Percentiles rank a stretch among this genome's conserved stretches.
Evolutionary conservation across 495 filamentous ascomycete species (phyloP).

Genomic region (Penicillium diatomitis): DNA sequence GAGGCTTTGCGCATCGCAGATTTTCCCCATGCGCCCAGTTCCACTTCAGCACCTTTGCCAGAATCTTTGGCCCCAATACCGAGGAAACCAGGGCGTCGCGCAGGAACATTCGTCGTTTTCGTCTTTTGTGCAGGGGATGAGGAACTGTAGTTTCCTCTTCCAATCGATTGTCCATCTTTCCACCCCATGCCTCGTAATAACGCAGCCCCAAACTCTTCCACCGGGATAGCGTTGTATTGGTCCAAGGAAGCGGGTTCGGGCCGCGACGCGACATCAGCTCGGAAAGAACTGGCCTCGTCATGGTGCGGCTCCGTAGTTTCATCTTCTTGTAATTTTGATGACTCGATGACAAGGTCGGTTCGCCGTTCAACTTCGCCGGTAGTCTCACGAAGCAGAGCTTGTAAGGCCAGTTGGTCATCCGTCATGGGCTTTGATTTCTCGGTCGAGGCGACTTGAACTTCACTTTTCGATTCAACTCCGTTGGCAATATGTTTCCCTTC

Average conservation of each 20-base stretch:
- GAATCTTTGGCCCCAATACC: constrained; percentile 72
- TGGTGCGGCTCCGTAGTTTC: constrained; percentile 20
- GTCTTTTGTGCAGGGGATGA: constrained; percentile 17
- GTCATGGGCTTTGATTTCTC: constrained; percentile 32
- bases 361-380: constrained; percentile 39
- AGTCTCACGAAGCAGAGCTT: constrained; percentile 58
- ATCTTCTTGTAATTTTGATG: constrained; percentile 13
- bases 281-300: constrained; percentile 62
- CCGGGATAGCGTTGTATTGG: constrained; percentile 79
- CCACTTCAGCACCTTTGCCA: constrained; percentile 63
- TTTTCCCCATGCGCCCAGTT: constrained; percentile 68
- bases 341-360: constrained; percentile 53
- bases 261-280: constrained; percentile 55
- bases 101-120: constrained; percentile 37
- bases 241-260: constrained; percentile 69
- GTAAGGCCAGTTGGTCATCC: constrained; percentile 71
- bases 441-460: constrained; percentile 13
- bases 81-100: constrained; percentile 67
- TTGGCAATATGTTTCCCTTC: constrained; percentile 14
- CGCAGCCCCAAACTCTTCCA: constrained; percentile 88
- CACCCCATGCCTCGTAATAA: constrained; percentile 88
- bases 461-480: constrained; percentile 22
- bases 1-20: constrained; percentile 50
- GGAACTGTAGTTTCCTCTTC: constrained; percentile 42
- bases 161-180: constrained; percentile 73